Evolutionary conservation across 352 stramenopile species (phyloP).

Genomic region (Phytophthora sp.): DNA sequence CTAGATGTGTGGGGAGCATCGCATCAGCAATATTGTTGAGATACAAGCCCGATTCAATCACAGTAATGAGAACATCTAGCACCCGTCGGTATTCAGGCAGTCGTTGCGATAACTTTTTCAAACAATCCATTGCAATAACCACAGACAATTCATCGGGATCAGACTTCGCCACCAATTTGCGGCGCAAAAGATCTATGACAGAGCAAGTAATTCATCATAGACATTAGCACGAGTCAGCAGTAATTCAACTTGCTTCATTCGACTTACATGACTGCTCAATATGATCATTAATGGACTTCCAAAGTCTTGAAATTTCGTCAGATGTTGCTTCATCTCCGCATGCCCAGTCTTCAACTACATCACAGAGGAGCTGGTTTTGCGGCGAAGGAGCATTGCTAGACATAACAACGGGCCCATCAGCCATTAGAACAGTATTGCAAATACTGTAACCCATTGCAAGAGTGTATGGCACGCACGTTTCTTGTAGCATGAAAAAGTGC

Average conservation of each 20-base stretch:
- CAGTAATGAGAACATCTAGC: slow-evolving; percentile 52
- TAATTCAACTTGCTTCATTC: too few relatives aligned
- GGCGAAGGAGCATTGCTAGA: slow-evolving; percentile 20
- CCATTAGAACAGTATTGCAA: too few relatives aligned
- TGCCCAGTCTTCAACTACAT: slow-evolving; percentile 72
- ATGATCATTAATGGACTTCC: slow-evolving; percentile 67
- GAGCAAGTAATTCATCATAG: not conserved
- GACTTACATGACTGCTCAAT: slow-evolving; percentile 75
- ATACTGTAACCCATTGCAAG: too few relatives aligned
- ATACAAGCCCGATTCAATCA: slow-evolving; percentile 63
- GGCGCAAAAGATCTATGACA: slow-evolving; percentile 73
- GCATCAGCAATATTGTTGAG: slow-evolving; percentile 9
- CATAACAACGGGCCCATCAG: not conserved
- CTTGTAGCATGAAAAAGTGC: slow-evolving; percentile 73
- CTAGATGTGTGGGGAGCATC: not conserved
- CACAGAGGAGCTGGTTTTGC: slow-evolving; percentile 55
- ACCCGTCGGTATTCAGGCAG: slow-evolving; percentile 71
- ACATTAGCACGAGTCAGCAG: not conserved
- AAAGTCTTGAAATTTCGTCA: slow-evolving; percentile 57
- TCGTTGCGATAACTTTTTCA: slow-evolving; percentile 57
- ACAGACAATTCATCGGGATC: slow-evolving; percentile 60
- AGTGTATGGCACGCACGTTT: slow-evolving; percentile 13
- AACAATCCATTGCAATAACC: slow-evolving; percentile 74
- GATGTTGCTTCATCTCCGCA: slow-evolving; percentile 44
- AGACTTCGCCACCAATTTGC: slow-evolving; percentile 45